Conservation (phyloP, 2,329 filamentous ascomycete genomes). For the Periconia macrospinosa region DNA sequence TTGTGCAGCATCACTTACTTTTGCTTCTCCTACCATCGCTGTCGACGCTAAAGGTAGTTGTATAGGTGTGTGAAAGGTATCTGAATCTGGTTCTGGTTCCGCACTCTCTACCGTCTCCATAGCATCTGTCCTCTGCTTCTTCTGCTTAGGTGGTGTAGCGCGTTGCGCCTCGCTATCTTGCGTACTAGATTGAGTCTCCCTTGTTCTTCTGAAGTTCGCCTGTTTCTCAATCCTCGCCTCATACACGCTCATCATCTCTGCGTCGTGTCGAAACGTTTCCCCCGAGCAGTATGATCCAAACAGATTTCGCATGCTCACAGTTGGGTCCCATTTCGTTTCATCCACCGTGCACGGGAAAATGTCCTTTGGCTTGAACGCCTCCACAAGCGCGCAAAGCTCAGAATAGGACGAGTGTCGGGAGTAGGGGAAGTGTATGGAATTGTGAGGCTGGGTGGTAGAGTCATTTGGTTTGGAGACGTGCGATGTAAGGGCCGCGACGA, state of each 20-base stretch:
- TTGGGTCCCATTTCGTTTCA: slow-evolving; percentile 62
- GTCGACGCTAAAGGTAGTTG: not conserved
- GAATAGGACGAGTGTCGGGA: slow-evolving; percentile 86
- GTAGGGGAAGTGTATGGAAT: slow-evolving; percentile 69
- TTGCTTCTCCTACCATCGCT: too few relatives aligned
- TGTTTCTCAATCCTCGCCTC: slow-evolving; percentile 14
- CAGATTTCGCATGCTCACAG: slow-evolving; percentile 65
- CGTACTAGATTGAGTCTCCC: slow-evolving; percentile 17
- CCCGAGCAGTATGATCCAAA: slow-evolving; percentile 72
- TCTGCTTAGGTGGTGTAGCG: slow-evolving; percentile 2
- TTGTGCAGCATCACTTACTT: not conserved
- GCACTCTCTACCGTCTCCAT: not conserved
- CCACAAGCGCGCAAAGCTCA: slow-evolving; percentile 73
- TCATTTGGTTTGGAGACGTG: slow-evolving; percentile 9
- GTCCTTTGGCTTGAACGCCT: slow-evolving; percentile 70
- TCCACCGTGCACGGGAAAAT: slow-evolving; percentile 79
- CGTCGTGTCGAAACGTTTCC: slow-evolving; percentile 66
- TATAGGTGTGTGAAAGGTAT: not conserved
- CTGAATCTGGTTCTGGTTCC: too few relatives aligned
- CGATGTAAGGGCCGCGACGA: slow-evolving; percentile 31
- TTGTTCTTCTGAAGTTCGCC: slow-evolving; percentile 9
- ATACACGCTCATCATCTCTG: slow-evolving; percentile 55
- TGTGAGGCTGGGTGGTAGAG: slow-evolving; percentile 8
- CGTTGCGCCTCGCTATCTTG: slow-evolving; percentile 7
- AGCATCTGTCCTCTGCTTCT: not conserved